Conservation (phyloP, 768 basidiomycete species). For the Panus rudis region DNA sequence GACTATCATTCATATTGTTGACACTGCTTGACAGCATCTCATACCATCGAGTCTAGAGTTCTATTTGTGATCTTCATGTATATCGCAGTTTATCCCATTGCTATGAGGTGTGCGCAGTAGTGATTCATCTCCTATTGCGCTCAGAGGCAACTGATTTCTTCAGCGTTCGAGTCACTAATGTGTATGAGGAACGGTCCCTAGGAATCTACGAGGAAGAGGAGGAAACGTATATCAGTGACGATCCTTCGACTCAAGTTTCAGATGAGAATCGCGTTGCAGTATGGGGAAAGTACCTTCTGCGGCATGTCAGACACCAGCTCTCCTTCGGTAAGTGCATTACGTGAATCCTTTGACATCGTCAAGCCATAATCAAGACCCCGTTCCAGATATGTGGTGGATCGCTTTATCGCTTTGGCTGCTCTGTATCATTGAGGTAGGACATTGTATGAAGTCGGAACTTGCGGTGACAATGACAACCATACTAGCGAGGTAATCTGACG, state of each 20-base stretch:
- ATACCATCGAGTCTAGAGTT: slow-evolving; percentile 42
- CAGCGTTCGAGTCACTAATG: slow-evolving; percentile 39
- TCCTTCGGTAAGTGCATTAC: slow-evolving; percentile 34
- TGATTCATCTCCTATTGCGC: neutral
- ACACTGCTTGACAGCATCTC: neutral
- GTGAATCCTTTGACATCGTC: slow-evolving; percentile 2
- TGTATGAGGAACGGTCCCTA: slow-evolving; percentile 48
- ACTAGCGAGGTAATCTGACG: slow-evolving; percentile 51
- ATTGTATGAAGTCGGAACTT: too few relatives aligned
- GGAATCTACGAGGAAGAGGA: slow-evolving; percentile 32
- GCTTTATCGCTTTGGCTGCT: slow-evolving; percentile 76
- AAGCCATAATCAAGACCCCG: neutral
- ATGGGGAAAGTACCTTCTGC: slow-evolving; percentile 31
- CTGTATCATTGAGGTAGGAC: slow-evolving; percentile 83
- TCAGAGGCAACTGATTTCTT: neutral
- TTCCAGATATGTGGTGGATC: slow-evolving; percentile 94
- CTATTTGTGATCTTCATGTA: slow-evolving; percentile 93
- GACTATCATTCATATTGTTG: neutral
- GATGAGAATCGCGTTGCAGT: slow-evolving; percentile 24
- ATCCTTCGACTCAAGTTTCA: slow-evolving; percentile 24
- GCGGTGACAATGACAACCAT: neutral
- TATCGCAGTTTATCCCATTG: slow-evolving; percentile 72
- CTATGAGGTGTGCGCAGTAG: slow-evolving; percentile 52
- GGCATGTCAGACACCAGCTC: slow-evolving; percentile 40
- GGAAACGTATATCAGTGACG: slow-evolving; percentile 19